Conservation (phyloP, 176 grass and related monocot species). For the Otatea glauca region DNA sequence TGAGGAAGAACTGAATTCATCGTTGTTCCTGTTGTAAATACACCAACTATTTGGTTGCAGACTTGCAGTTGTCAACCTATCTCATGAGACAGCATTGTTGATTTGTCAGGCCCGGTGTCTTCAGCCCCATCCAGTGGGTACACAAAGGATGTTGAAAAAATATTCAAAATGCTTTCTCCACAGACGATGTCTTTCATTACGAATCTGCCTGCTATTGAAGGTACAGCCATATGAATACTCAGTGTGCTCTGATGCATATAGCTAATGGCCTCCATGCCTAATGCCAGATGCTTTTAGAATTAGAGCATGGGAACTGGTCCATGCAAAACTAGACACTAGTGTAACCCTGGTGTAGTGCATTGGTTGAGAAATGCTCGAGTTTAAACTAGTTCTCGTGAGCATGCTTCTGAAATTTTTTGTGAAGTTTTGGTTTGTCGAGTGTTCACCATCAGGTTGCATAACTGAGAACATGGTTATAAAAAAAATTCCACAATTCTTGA, state of each 20-base stretch:
- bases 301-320: background rate
- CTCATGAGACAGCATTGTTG: conserved; percentile 9
- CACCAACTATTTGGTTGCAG: background rate
- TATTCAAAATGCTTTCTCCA: conserved; percentile 75
- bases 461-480: background rate
- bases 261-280: background rate
- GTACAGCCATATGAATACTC: conserved; percentile 21
- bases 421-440: background rate
- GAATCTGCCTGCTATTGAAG: conserved; percentile 87
- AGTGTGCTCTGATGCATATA: background rate
- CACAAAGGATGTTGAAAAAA: conserved; percentile 66
- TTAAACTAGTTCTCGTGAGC: background rate
- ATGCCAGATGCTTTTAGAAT: conserved; percentile 13
- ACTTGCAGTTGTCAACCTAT: background rate
- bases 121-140: conserved; percentile 52
- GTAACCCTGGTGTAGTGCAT: background rate
- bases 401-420: background rate
- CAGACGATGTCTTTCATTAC: conserved; percentile 60
- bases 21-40: background rate
- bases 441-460: background rate
- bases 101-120: conserved; percentile 64
- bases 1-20: background rate
- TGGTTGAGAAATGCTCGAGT: background rate
- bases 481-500: background rate
- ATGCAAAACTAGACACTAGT: background rate